Conservation (phyloP, 1,284 basidiomycete genomes). For the Malassezia restricta region DNA sequence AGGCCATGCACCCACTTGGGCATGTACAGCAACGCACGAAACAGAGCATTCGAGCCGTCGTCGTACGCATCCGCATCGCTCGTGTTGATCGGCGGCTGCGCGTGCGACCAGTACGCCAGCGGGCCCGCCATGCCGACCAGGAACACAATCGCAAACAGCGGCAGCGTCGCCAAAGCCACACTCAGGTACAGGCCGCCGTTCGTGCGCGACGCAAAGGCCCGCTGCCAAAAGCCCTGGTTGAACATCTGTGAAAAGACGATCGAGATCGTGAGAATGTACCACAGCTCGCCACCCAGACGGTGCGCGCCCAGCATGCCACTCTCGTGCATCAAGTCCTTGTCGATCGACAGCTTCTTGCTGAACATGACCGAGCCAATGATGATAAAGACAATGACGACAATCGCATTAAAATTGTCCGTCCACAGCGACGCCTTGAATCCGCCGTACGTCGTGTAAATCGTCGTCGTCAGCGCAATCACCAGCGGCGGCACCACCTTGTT, state of each 20-base stretch:
- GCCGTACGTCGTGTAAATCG: slow-evolving; percentile 45
- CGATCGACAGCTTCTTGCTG: slow-evolving; percentile 36
- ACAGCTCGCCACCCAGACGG: slow-evolving; percentile 41
- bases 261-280: slow-evolving; percentile 43
- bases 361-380: slow-evolving; percentile 38
- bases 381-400: slow-evolving; percentile 40
- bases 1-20: slow-evolving; percentile 44
- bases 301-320: slow-evolving; percentile 33
- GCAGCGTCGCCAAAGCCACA: slow-evolving; percentile 33
- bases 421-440: slow-evolving; percentile 46
- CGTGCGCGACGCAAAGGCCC: slow-evolving; percentile 42
- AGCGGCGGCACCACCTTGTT: slow-evolving; percentile 35
- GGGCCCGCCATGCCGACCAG: slow-evolving; percentile 44
- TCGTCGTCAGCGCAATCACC: slow-evolving; percentile 39
- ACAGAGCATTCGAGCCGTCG: slow-evolving; percentile 40
- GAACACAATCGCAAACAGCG: slow-evolving; percentile 43
- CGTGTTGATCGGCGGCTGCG: slow-evolving; percentile 16
- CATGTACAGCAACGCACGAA: slow-evolving; percentile 36
- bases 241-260: slow-evolving; percentile 44
- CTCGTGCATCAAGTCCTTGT: slow-evolving; percentile 25
- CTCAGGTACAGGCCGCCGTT: slow-evolving; percentile 36
- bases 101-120: slow-evolving; percentile 37
- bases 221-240: slow-evolving; percentile 47
- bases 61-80: slow-evolving; percentile 13
- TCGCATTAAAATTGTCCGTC: slow-evolving; percentile 46